Evolutionary conservation across 2,329 filamentous ascomycete genomes (phyloP), one percentile per base, ranked within the genome.

Genomic region (Cryphonectria carpinicola): DNA sequence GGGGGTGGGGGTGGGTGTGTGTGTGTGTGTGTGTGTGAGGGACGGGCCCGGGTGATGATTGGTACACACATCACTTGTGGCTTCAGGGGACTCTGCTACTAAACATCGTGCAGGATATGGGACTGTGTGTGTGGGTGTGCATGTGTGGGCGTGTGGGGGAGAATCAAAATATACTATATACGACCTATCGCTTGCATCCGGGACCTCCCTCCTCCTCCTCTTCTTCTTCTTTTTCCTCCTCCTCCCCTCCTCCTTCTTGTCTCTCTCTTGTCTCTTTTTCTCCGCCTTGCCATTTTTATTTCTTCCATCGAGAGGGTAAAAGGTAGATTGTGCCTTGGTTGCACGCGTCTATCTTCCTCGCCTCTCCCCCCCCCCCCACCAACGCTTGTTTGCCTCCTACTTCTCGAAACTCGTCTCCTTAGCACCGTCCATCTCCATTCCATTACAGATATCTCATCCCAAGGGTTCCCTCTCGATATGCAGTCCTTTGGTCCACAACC

Each of bases 81-180:
- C 66, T 61, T 46, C 66, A 70, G 56, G 62, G 68, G 54, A 25
- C 41, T 64, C n/a, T 64, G 46, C 46, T 49, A 7, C 46, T 49
- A 49, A 41, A 43, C 25, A 63, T 61, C n/a, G 41, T 49, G 41
- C 43, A 52, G 4, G 11, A 46, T 25, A 65, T 17, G 41, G 41
- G n/a, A 3, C 13, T 35, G 17, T 65, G 43, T 37, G 22, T 61
- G 58, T 32, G 22, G 19, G 58, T 56, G 32, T 66, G 49, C 58
- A 19, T 56, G n/a, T 49, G n/a, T 49, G 25, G 39, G 64, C 62
- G 52, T 52, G 54, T 54, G 65, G 46, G 37, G 62, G 25, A 63
- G 60, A 46, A 54, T 58, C 52, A 58, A 60, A 49, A 63, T 56
- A n/a, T 17, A 39, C 65, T 70, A 70, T 67, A 70, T 66, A 64